Evolutionary conservation across 202 grass and related monocot species (phyloP), one percentile per base, ranked within the genome.

Genomic region (Musa balbisiana): DNA sequence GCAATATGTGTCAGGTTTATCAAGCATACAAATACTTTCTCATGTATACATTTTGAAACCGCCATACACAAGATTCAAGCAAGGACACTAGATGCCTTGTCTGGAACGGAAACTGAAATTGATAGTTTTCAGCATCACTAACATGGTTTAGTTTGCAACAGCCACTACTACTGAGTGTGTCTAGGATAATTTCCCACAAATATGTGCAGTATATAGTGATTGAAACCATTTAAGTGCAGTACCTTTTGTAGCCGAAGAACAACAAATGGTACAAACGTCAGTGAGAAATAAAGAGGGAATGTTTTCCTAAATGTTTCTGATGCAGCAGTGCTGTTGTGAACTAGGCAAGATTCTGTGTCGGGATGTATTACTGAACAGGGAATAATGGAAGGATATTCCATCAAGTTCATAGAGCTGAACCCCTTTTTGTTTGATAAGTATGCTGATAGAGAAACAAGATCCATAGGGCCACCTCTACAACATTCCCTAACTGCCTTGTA

Each of bases 271-370:
- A 95, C 95, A 85, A 94, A 94, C 53, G 91, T 87, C 79, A 99
- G 89, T 83, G 95, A 99, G 82, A 99, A 99, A 76, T 99, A 99
- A 54, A 99, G 80, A 50, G 95, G 91, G 72, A 99, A 99, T 12
- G 89, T 99, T 79, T 99, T 99, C 91, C 88, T 95, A 84, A 99
- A 99, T 83, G 95, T 99, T 80, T 85, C 88, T 81, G 87, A 90
- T 60, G 79, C 70, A 79, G 92, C 95, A 62, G 71, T 84, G 51
- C 76, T 43, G 84, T 92, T 95, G 72, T 95, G 91, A 81, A 74
- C 72, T 76, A 99, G 66, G 73, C 95, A 99, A 14, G 89, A 98
- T 62, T 85, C 70, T 75, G 87, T 87, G 77, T 92, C 87, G 74
- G 95, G 91, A 86, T 99, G 95, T 76, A 99, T 99, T 59, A 90